A percentile compares a stretch with the other conserved stretches of the same genome.
phyloP scores from a whole-genome alignment of 176 grass and related monocot genomes.

The Paspalum notatum region DNA sequence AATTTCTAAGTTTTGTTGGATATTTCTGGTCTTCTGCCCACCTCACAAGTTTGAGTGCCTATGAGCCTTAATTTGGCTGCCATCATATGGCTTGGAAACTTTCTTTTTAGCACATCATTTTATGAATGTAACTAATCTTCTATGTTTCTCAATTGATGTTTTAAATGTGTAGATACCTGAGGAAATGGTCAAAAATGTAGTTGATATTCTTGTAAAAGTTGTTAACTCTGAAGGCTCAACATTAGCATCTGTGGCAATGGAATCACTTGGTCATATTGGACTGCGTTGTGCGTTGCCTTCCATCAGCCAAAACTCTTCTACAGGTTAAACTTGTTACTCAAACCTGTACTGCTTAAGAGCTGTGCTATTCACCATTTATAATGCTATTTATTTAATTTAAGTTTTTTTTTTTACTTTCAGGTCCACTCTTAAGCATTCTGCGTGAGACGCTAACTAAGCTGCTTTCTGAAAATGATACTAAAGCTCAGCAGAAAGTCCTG shows the following conservation, averaged over 20 bases:
- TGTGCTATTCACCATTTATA: constrained; percentile 12
- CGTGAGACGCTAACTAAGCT: constrained; percentile 68
- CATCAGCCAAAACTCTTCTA: constrained; percentile 54
- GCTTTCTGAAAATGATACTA: constrained; percentile 92
- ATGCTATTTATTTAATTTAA: constrained; percentile 26
- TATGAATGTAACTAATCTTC: constrained; percentile 16
- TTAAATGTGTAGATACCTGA: constrained; percentile 70
- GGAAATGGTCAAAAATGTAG: constrained; percentile 48
- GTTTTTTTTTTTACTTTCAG: constrained; percentile 42
- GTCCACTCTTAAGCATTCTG: constrained; percentile 64
- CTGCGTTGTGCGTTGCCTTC: constrained; percentile 63
- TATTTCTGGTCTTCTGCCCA: neutral
- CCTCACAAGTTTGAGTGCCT: constrained; percentile 2
- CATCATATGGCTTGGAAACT: constrained; percentile 10
- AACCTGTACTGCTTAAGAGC: neutral
- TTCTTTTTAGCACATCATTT: neutral
- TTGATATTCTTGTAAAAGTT: constrained; percentile 74
- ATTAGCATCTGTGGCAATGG: constrained; percentile 79
- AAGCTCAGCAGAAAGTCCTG: constrained; percentile 87
- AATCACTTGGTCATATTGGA: constrained; percentile 93
- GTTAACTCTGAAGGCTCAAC: constrained; percentile 68
- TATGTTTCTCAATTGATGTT: constrained; percentile 3
- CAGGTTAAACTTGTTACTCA: constrained; percentile 57
- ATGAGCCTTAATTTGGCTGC: constrained; percentile 12
- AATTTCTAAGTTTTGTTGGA: constrained; percentile 15